phyloP scores from a whole-genome alignment of 2,329 filamentous ascomycete genomes.

The Aureobasidium musti region DNA sequence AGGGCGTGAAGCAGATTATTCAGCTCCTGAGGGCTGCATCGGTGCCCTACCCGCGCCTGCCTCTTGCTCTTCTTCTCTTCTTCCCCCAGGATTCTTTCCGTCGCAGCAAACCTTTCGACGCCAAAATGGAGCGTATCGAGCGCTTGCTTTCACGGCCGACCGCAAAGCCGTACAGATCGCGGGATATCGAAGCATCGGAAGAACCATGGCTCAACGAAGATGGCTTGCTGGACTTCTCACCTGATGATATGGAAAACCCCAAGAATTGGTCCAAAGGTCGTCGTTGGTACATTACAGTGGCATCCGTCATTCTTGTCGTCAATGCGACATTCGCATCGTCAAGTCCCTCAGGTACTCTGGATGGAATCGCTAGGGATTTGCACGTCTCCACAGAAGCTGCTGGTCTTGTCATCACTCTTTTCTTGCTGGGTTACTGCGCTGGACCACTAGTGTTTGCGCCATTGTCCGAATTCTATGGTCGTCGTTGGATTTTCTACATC shows the following conservation, averaged over 20 bases:
- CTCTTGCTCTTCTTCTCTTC: neutral
- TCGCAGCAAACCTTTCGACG: neutral
- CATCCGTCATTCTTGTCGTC: conserved; percentile 53
- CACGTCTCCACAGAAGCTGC: conserved; percentile 50
- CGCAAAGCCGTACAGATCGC: conserved; percentile 56
- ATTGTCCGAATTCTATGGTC: conserved; percentile 65
- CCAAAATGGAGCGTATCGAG: conserved; percentile 46
- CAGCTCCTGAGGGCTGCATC: conserved; percentile 6
- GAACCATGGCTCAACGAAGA: conserved; percentile 52
- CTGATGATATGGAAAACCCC: conserved; percentile 55
- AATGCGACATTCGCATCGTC: conserved; percentile 59
- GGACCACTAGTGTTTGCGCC: conserved; percentile 66
- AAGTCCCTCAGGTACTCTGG: conserved; percentile 44
- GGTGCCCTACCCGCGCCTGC: neutral
- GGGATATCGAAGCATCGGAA: conserved; percentile 42
- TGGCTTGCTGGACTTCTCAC: conserved; percentile 55
- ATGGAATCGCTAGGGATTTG: conserved; percentile 51
- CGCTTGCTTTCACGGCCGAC: conserved; percentile 54
- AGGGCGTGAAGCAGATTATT: conserved; percentile 14
- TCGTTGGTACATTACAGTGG: conserved; percentile 48
- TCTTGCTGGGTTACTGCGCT: conserved; percentile 56
- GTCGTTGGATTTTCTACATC: conserved; percentile 55
- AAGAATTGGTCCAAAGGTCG: conserved; percentile 51
- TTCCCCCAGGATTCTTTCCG: neutral
- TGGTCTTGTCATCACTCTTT: conserved; percentile 40